Conservation (phyloP, 2,329 filamentous ascomycete genomes). For the Harringtonia lauricola region DNA sequence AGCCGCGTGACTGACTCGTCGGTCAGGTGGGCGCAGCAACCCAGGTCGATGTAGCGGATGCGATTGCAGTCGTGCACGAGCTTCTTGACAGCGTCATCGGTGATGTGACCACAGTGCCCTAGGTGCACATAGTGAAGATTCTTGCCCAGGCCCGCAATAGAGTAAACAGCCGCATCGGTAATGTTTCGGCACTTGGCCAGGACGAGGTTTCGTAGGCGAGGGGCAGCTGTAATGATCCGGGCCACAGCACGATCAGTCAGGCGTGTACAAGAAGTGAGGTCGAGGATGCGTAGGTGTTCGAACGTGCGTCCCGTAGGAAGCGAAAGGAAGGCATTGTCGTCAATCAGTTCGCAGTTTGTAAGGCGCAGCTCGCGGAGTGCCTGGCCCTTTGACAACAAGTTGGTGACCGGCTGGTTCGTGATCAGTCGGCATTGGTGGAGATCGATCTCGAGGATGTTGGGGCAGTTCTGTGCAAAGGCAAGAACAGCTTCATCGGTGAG, state of each 20-base stretch:
- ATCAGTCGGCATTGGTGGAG: constrained; percentile 76
- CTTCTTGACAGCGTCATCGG: constrained; percentile 75
- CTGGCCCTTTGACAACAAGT: constrained; percentile 65
- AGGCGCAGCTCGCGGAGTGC: constrained; percentile 85
- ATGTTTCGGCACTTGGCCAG: constrained; percentile 90
- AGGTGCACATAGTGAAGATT: constrained; percentile 95
- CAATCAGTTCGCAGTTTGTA: constrained; percentile 73
- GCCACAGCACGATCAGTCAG: constrained; percentile 81
- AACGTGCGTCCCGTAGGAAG: constrained; percentile 60
- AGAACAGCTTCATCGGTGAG: constrained; percentile 72
- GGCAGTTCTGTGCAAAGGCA: constrained; percentile 79
- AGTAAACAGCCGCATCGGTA: constrained; percentile 76
- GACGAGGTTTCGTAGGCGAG: constrained; percentile 82
- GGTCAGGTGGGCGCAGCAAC: constrained; percentile 85
- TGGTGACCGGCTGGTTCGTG: constrained; percentile 72
- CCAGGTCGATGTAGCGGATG: constrained; percentile 93
- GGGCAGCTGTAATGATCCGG: constrained; percentile 77
- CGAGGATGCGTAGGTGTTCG: constrained; percentile 84
- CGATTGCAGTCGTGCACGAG: constrained; percentile 81
- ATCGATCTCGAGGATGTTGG: constrained; percentile 92
- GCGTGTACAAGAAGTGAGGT: constrained; percentile 78
- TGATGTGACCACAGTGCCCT: constrained; percentile 86
- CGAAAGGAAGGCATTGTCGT: constrained; percentile 76
- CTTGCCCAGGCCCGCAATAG: constrained; percentile 83
- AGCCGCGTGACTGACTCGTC: constrained; percentile 78